Conservation (phyloP, 2,329 filamentous ascomycete genomes). For the Aspergillus fructus region DNA sequence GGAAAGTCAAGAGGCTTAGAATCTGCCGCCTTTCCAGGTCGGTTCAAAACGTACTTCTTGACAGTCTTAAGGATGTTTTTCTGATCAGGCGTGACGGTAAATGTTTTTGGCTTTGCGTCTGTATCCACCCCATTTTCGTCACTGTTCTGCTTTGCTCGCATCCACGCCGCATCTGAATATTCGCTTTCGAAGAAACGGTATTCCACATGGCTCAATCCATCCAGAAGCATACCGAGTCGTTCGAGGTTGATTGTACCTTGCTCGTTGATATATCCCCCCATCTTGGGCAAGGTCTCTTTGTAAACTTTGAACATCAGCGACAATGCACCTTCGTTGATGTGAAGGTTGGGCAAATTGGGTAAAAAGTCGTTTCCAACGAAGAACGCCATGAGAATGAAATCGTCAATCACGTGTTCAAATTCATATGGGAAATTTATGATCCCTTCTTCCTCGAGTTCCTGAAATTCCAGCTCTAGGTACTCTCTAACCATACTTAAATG, state of each 20-base stretch:
- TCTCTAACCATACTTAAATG: slow-evolving; percentile 97
- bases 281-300: slow-evolving; percentile 81
- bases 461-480: slow-evolving; percentile 95
- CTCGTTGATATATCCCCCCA: slow-evolving; percentile 95
- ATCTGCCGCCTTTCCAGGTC: slow-evolving; percentile 52
- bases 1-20: slow-evolving; percentile 69
- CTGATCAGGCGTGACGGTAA: slow-evolving; percentile 76
- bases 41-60: slow-evolving; percentile 76
- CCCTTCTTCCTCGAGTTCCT: slow-evolving; percentile 77
- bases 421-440: slow-evolving; percentile 77
- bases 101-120: slow-evolving; percentile 57
- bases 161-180: slow-evolving; percentile 84
- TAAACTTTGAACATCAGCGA: slow-evolving; percentile 98
- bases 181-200: slow-evolving; percentile 91
- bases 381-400: slow-evolving; percentile 99
- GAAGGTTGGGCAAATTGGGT: slow-evolving; percentile 89
- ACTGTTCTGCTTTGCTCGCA: slow-evolving; percentile 79
- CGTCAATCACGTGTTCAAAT: slow-evolving; percentile 94
- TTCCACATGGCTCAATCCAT: slow-evolving; percentile 85
- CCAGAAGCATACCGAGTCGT: slow-evolving; percentile 72
- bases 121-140: slow-evolving; percentile 64
- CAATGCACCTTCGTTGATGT: slow-evolving; percentile 97
- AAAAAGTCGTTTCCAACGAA: slow-evolving; percentile 99
- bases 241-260: slow-evolving; percentile 86
- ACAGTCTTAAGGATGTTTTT: slow-evolving; percentile 79